Conservation (phyloP, 257 asterid genomes). For the Phtheirospermum japonicum region DNA sequence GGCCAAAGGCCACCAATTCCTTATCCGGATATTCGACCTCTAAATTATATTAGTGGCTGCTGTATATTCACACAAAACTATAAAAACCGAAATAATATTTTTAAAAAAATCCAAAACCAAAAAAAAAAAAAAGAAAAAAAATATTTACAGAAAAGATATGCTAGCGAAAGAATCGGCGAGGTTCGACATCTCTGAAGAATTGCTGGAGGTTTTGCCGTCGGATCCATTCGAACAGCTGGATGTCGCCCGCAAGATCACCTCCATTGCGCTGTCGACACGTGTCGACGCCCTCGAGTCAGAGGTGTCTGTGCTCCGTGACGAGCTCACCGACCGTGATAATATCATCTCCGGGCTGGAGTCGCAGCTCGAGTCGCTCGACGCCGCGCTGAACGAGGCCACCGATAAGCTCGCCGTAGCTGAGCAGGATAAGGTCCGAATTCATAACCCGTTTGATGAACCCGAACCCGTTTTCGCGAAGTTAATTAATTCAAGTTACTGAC, state of each 20-base stretch:
- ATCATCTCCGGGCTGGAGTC: conserved; percentile 72
- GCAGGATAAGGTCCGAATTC: conserved; percentile 65
- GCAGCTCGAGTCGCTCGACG: conserved; percentile 70
- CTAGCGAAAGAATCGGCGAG: conserved; percentile 43
- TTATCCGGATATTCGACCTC: conserved; percentile 30
- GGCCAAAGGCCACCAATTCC: conserved; percentile 32
- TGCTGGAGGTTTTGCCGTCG: conserved; percentile 60
- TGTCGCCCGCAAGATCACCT: conserved; percentile 87
- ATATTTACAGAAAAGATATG: conserved; percentile 35
- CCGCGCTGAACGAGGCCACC: conserved; percentile 48
- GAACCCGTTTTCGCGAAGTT: not conserved
- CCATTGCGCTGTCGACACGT: conserved; percentile 92
- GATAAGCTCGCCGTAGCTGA: conserved; percentile 56
- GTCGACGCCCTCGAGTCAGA: conserved; percentile 79
- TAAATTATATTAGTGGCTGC: conserved; percentile 22
- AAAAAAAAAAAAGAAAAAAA: conserved; percentile 1
- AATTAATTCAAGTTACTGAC: conserved; percentile 34
- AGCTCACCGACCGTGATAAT: conserved; percentile 58
- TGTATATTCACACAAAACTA: conserved; percentile 18
- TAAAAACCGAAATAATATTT: conserved; percentile 18
- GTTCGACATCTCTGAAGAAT: conserved; percentile 84
- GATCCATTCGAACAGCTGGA: conserved; percentile 97
- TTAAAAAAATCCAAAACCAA: not conserved
- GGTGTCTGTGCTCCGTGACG: conserved; percentile 57
- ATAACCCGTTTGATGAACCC: not conserved